Conservation (phyloP, 306 rosid species). For the Trifolium pratense region DNA sequence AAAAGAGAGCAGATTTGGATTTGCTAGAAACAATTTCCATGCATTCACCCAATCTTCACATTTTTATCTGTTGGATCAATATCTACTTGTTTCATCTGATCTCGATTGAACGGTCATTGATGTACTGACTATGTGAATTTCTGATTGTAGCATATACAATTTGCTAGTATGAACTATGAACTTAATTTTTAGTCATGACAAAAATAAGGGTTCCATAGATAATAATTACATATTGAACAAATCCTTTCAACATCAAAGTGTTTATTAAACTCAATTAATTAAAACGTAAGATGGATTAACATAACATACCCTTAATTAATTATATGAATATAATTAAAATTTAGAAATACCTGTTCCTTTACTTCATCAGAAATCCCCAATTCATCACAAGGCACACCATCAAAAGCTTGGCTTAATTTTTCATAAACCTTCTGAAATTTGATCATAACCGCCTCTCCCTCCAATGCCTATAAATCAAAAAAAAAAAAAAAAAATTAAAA, state of each 20-base stretch:
- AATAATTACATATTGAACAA: neutral
- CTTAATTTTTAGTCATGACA: too few relatives aligned
- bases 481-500: neutral
- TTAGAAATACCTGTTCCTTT: conserved; percentile 62
- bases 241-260: neutral
- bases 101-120: neutral
- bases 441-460: conserved; percentile 70
- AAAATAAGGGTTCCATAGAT: neutral
- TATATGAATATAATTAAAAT: neutral
- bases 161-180: too few relatives aligned
- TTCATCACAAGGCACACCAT: conserved; percentile 58
- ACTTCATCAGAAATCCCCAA: conserved; percentile 78
- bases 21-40: neutral
- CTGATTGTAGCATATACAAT: neutral
- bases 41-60: neutral
- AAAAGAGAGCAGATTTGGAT: neutral
- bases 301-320: neutral
- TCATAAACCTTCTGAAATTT: conserved; percentile 66
- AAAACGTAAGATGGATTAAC: neutral
- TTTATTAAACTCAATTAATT: neutral
- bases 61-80: neutral
- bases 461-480: conserved; percentile 58
- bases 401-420: conserved; percentile 62
- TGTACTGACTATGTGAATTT: neutral
- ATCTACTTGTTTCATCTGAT: neutral